Base-by-base conservation (phyloP, 106 monocot genomes). In the Apostasia shenzhenica region DNA sequence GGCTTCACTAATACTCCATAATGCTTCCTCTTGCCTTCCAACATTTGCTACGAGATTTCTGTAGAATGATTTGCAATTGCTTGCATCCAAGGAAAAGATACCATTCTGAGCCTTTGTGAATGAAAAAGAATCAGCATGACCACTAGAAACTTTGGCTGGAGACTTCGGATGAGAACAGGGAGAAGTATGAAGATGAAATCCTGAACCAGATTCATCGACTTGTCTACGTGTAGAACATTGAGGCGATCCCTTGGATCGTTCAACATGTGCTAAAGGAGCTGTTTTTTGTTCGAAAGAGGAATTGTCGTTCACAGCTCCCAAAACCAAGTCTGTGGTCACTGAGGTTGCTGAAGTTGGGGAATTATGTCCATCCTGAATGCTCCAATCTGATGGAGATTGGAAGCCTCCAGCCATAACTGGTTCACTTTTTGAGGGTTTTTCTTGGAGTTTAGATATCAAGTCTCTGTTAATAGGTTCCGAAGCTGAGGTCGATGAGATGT, bases 11-110 rank as follows among this genome's bases (percentile, higher is more conserved):
- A 93, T 77, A 62, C 81, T 52, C 50, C 55, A 71, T 42, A 89
- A 68, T 4, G 92, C 97, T 74, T 92, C 95, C 58, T 87, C 86
- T 66, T 97, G 95, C 59, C 95, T 59, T 4, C 85, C 80, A 54
- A 99, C 90, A 57, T 79, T 85, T 39, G 83, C 82, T 9, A 87
- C 10, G 4, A 99, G 76, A 62, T 80, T 76, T 51, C 41, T 70
- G 8, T 62, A 78, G 10, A 93, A 68, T 74, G 67, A 42, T 73
- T 99, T 99, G 70, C 70, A 83, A 74, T 86, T 84, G 55, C 67
- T 75, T 37, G 46, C 14, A 75, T 88, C 78, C 55, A 73, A 67
- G 9, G 64, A 13, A 68, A 78, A 72, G 3, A 64, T 11, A 71
- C 70, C 54, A 71, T 4, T 40, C 14, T 47, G 37, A 70, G 14